Evolutionary conservation across 2,329 filamentous ascomycete genomes (phyloP), one percentile per base, ranked within the genome.

Genomic region (Simplicillium sp.): DNA sequence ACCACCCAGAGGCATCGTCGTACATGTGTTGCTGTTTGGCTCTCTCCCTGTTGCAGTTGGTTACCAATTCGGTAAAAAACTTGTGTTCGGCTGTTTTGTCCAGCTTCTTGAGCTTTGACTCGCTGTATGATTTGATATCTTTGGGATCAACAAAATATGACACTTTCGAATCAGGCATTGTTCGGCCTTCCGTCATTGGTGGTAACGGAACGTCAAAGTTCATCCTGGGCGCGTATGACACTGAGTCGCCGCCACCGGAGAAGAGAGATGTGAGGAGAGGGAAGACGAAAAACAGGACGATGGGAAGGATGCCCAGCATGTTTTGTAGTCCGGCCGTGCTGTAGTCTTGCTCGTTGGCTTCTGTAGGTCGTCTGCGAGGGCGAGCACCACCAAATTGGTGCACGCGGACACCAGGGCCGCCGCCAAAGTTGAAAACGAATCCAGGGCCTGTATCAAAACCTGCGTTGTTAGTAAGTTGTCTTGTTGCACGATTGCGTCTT

Each of bases 361-460:
- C 71, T 54, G 75, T 78, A 15, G 89, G 88, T 55, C 92, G 75
- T 62, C 83, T 73, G 51, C 87, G 77, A 17, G 89, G 87, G 41
- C 76, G 72, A 6, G 68, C 74, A 40, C 92, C 90, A 51, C 89
- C 90, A 60, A 98, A 97, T 59, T 96, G 90, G 61, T 97, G 92
- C 46, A 98, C 87, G 45, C 90, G 80, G 53, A 98, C 81, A 15
- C 89, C 90, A 3, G 90, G 88, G 7, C 88, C 87, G 45, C 89
- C 89, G 50, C 87, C 87, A 61, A 96, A 78, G 65, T 96, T 96
- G 66, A 97, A 97, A 41, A 95, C 86, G 60, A 96, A 96, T 52
- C 87, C 84, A 18, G 87, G 87, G 13, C 87, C 87, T 46, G 73
- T 76, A 54, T 87, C 84, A 61, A 89, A 87, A 34, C 66, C 73